phyloP scores from a whole-genome alignment of 768 basidiomycete genomes.

The Suillus brevipes region DNA sequence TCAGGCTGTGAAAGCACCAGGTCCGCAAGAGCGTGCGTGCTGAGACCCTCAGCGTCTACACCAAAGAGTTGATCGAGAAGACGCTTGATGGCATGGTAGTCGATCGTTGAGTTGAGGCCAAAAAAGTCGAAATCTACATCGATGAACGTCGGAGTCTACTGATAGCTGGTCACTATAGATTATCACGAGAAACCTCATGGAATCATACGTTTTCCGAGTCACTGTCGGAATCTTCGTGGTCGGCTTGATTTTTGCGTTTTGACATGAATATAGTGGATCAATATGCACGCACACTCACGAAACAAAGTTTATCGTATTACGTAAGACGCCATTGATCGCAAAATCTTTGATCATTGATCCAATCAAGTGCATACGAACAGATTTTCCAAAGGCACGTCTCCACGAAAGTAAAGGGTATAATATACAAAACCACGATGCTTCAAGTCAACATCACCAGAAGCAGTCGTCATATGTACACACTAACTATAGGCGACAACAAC shows the following conservation, averaged over 20 bases:
- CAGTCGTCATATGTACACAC: neutral
- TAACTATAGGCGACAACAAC: slow-evolving; percentile 6
- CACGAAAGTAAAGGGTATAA: neutral
- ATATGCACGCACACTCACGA: neutral
- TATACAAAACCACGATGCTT: neutral
- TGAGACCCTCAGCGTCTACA: slow-evolving; percentile 71
- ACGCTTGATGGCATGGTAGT: slow-evolving; percentile 85
- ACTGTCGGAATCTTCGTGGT: slow-evolving; percentile 36
- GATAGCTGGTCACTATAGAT: slow-evolving; percentile 5
- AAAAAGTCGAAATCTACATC: slow-evolving; percentile 80
- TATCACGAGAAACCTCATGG: slow-evolving; percentile 23
- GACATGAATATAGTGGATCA: slow-evolving; percentile 37
- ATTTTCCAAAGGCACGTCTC: neutral
- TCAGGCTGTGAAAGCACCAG: slow-evolving; percentile 71
- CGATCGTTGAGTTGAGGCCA: slow-evolving; percentile 76
- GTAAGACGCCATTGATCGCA: neutral
- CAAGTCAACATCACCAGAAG: neutral
- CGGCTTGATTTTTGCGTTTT: slow-evolving; percentile 51
- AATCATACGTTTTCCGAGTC: slow-evolving; percentile 43
- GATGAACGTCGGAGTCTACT: slow-evolving; percentile 20
- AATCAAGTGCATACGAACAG: no score
- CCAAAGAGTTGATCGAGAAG: slow-evolving; percentile 66
- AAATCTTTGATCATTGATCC: neutral
- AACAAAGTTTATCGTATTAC: neutral
- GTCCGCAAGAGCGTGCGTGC: slow-evolving; percentile 75